These are phyloP conservation scores for Schizonepeta tenuifolia DNA, from an alignment of 257 asterid species.

Conservation along the genomic window DNA sequence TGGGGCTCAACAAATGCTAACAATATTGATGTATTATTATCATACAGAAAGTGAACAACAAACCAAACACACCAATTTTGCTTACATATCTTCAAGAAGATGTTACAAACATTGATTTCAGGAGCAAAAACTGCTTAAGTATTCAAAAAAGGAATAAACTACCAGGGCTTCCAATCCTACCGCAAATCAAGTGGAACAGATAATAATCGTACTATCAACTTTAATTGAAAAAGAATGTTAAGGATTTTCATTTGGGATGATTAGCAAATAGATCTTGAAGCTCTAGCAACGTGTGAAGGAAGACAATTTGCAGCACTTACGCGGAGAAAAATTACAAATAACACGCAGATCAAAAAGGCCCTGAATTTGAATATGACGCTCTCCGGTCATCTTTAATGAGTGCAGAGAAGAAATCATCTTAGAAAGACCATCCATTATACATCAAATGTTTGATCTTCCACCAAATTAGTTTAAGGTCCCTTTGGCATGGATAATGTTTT, in stretches of 20 bases:
- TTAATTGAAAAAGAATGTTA: background rate
- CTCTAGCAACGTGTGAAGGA: background rate
- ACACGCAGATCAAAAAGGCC: background rate
- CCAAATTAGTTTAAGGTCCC: background rate
- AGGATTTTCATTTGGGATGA: background rate
- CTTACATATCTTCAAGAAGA: background rate
- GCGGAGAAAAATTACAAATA: background rate
- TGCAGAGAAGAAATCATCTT: constrained; percentile 4
- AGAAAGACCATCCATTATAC: background rate
- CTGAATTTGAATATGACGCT: constrained; percentile 12
- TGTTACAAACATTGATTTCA: background rate
- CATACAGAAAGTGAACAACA: background rate
- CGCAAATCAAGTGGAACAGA: background rate
- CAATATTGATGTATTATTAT: constrained; percentile 2
- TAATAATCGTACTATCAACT: background rate
- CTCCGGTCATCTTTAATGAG: background rate
- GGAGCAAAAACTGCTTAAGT: background rate
- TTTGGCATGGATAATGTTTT: too few relatives aligned
- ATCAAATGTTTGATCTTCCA: background rate
- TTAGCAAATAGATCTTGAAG: background rate
- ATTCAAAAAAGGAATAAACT: background rate
- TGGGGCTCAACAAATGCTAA: constrained; percentile 27
- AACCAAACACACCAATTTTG: background rate
- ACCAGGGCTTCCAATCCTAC: background rate
- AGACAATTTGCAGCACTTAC: background rate